phyloP scores from a whole-genome alignment of 108 stramenopile genomes.

The Thalassiosira profunda region DNA sequence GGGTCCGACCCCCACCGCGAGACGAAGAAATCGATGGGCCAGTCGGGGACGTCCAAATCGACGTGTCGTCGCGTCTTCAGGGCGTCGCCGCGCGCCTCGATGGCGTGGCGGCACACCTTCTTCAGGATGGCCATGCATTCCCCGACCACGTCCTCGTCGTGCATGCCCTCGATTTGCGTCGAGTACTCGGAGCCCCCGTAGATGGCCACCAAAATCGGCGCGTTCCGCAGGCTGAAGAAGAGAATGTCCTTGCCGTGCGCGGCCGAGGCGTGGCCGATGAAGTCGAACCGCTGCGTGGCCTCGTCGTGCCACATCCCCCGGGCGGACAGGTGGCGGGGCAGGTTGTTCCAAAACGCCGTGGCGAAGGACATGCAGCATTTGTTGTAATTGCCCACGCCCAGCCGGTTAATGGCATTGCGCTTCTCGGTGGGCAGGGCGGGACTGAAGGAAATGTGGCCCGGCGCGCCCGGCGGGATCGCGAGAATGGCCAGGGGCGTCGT shows the following conservation, averaged over 20 bases:
- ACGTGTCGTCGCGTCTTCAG: slow-evolving; percentile 31
- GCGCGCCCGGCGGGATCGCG: slow-evolving; percentile 54
- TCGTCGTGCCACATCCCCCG: slow-evolving; percentile 8
- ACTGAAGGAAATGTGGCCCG: slow-evolving; percentile 65
- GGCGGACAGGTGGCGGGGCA: slow-evolving; percentile 1
- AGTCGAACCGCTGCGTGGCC: slow-evolving; percentile 59
- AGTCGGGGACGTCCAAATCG: slow-evolving; percentile 40
- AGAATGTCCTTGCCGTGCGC: slow-evolving; percentile 61
- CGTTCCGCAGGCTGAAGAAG: slow-evolving; percentile 58
- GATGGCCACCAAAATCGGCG: slow-evolving; percentile 78
- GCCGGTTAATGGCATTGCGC: slow-evolving; percentile 68
- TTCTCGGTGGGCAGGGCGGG: slow-evolving; percentile 81
- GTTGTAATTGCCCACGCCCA: slow-evolving; percentile 91
- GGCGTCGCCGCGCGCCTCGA: slow-evolving; percentile 34
- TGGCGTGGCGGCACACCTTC: slow-evolving; percentile 56
- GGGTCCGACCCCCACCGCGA: slow-evolving; percentile 84
- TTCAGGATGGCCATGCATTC: slow-evolving; percentile 72
- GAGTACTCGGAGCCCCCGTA: slow-evolving; percentile 80
- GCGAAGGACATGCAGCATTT: slow-evolving; percentile 86
- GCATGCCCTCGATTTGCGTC: slow-evolving; percentile 62
- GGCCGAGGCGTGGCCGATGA: slow-evolving; percentile 66
- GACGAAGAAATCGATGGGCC: slow-evolving; percentile 73
- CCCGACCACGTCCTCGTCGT: slow-evolving; percentile 62
- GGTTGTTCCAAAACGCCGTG: slow-evolving; percentile 68
- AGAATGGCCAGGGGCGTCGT: slow-evolving; percentile 91